Evolutionary conservation across 306 rosid genomes (phyloP), one percentile per base, ranked within the genome.

Genomic region (Malus sieversii): DNA sequence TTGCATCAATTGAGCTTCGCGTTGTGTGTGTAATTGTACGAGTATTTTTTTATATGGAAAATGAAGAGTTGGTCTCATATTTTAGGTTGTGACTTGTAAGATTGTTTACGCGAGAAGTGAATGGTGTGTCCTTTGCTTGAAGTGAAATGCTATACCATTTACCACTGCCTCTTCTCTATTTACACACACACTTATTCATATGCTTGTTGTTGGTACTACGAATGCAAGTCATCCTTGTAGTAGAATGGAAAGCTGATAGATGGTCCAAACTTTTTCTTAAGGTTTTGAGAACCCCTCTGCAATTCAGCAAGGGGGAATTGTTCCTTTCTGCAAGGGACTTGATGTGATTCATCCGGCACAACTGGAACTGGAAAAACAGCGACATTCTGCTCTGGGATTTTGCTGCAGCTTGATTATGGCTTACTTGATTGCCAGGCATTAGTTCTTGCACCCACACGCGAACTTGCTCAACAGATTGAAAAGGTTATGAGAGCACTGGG

Each of bases 201-300:
- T 58, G 2, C 10, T 16, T 52, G 27, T 42, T 27, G 59, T 52
- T 51, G 61, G 72, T 70, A 5, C 55, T 61, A 35, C 10, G 51
- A 25, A 33, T 22, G 22, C 42, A 33, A 64, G 20, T 45, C 62
- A 68, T 52, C 38, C 11, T 22, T 60, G 44, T 68, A 66, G 63
- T 16, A 20, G 72, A 77, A 42, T 59, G 51, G 65, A 33, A 70
- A 35, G 18, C 66, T 73, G 79, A 77, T 75, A 19, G 61, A 48
- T 51, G 51, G 53, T 73, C 14, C 48, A 48, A 75, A 46, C 16
- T 23, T 72, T 55, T 71, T 57, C 53, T 58, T 4, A 66, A 88
- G 96, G 96, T 85, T 85, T 90, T 61, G 96, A 90, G 86, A 88
- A 90, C 80, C 93, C 96, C 29, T 90, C 93, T 87, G 93, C 91